phyloP scores from a whole-genome alignment of 768 basidiomycete species.

The Lepiota brunneoincarnata region DNA sequence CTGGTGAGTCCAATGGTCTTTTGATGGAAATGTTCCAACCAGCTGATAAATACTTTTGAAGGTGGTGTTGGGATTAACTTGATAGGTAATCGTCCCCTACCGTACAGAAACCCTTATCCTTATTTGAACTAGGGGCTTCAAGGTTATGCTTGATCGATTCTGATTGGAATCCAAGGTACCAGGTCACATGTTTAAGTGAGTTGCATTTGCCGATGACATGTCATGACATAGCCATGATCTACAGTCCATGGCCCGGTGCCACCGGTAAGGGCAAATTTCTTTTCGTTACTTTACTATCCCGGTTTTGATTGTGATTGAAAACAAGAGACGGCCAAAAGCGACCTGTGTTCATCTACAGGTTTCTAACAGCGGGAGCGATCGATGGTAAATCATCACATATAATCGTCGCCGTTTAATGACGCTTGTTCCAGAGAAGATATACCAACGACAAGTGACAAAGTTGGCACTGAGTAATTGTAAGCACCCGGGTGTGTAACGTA shows the following conservation, averaged over 20 bases:
- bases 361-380: conserved; percentile 85
- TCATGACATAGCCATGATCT: conserved; percentile 66
- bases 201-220: conserved; percentile 1
- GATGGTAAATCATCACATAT: conserved; percentile 54
- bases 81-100: conserved; percentile 49
- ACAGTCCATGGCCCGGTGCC: conserved; percentile 97
- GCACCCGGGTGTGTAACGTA: conserved; percentile 22
- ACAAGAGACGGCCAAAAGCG: conserved; percentile 90
- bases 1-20: conserved; percentile 36
- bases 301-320: conserved; percentile 12
- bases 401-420: not conserved
- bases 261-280: conserved; percentile 57
- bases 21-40: not conserved
- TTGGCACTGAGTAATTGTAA: conserved; percentile 83
- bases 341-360: conserved; percentile 86
- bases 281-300: conserved; percentile 1
- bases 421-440: conserved; percentile 71
- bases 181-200: not conserved
- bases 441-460: conserved; percentile 92
- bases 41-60: conserved; percentile 13
- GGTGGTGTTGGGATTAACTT: conserved; percentile 94
- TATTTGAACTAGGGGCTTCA: conserved; percentile 60
- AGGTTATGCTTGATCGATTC: conserved; percentile 84
- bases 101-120: conserved; percentile 2
- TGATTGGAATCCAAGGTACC: conserved; percentile 90